A percentile compares a stretch with the other conserved stretches of the same genome.
Conservation (phyloP, 208 protist species). For the Porcisia deanei region DNA sequence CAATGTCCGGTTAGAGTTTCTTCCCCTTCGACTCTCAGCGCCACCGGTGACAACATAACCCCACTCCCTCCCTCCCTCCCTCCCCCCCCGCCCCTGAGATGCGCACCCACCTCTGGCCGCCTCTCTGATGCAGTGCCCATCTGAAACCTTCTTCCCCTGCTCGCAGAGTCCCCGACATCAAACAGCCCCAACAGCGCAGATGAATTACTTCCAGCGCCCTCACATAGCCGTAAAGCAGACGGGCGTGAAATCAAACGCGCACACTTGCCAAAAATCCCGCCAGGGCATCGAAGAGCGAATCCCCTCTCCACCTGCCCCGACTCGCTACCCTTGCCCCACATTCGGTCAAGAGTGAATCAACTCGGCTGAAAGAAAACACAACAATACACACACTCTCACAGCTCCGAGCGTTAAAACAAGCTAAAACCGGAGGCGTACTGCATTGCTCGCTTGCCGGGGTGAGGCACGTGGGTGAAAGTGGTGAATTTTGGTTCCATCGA, state of each 20-base stretch:
- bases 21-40: neutral
- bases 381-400: neutral
- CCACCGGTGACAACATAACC: no score
- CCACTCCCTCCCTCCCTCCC: neutral
- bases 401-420: slow-evolving; percentile 35
- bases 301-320: neutral
- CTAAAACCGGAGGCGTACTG: slow-evolving; percentile 70
- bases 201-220: neutral
- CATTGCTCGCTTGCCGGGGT: slow-evolving; percentile 87
- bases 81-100: no score
- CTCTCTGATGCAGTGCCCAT: neutral
- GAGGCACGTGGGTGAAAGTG: slow-evolving; percentile 65
- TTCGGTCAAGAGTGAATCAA: neutral
- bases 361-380: neutral
- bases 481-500: slow-evolving; percentile 80
- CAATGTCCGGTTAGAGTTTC: neutral
- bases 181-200: neutral
- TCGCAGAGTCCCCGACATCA: neutral
- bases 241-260: no score
- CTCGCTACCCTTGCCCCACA: neutral
- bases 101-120: neutral
- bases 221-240: neutral
- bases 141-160: neutral
- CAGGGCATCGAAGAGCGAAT: no score
- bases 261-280: no score